Evolutionary conservation across 78 protist species (phyloP).

Genomic region (Chrysochromulina parva): DNA sequence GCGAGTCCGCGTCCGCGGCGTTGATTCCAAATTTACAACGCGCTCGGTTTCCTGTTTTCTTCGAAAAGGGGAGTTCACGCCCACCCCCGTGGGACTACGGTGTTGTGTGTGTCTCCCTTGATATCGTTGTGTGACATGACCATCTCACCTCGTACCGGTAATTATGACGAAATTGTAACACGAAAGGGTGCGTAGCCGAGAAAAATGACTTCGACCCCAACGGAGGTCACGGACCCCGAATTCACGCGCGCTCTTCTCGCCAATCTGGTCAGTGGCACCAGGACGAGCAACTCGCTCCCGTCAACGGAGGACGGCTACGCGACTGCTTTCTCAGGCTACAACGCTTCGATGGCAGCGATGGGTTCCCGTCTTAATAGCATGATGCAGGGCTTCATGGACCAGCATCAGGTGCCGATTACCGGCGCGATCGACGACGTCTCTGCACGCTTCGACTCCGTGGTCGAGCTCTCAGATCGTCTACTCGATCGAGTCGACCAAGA

Average conservation of each 20-base stretch:
- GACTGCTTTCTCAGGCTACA: not conserved
- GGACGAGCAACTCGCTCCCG: not conserved
- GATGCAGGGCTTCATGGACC: not conserved
- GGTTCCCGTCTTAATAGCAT: not conserved
- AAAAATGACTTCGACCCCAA: no score
- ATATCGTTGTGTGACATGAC: no score
- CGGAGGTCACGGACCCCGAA: not conserved
- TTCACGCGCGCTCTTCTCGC: not conserved
- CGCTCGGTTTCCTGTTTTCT: no score
- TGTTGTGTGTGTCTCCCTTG: no score
- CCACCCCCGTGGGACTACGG: no score
- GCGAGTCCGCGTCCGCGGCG: no score
- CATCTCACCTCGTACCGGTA: no score
- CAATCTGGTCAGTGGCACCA: not conserved
- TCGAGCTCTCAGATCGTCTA: slow-evolving; percentile 20
- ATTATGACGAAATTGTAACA: no score
- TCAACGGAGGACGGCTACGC: not conserved
- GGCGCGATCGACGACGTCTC: not conserved
- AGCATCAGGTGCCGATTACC: not conserved
- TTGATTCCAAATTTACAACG: no score
- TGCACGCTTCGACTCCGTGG: slow-evolving; percentile 11
- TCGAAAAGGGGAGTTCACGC: no score
- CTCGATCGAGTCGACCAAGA: slow-evolving; percentile 19
- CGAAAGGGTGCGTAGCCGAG: no score
- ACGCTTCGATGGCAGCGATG: not conserved